phyloP scores from a whole-genome alignment of 1,284 basidiomycete species.

The Vanrija pseudolonga region DNA sequence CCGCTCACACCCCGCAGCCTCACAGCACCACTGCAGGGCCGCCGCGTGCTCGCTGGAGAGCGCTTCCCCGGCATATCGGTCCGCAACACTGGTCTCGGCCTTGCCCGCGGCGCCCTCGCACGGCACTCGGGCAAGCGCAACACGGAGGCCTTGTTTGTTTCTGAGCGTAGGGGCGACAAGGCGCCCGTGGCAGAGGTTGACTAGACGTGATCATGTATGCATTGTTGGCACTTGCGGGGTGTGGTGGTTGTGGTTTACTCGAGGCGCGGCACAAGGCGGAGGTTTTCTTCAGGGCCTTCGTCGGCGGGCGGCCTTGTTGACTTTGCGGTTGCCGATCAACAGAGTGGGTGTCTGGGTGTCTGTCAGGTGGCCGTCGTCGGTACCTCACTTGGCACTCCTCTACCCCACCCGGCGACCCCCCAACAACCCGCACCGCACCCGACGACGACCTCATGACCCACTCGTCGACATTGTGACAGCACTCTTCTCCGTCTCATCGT shows the following conservation, averaged over 20 bases:
- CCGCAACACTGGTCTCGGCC: conserved; percentile 37
- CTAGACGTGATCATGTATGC: neutral
- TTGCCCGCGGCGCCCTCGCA: conserved; percentile 42
- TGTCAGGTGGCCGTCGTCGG: no score
- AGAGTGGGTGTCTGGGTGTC: no score
- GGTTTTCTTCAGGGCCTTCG: neutral
- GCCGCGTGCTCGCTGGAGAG: conserved; percentile 40
- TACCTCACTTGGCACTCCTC: no score
- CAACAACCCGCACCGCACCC: neutral
- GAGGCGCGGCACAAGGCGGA: neutral
- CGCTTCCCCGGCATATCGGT: conserved; percentile 40
- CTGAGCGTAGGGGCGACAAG: no score
- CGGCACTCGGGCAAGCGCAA: conserved; percentile 10
- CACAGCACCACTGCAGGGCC: conserved; percentile 23
- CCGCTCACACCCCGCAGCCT: conserved; percentile 3
- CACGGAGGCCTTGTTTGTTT: conserved; percentile 13
- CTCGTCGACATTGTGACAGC: neutral
- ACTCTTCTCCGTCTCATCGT: neutral
- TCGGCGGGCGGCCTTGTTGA: neutral
- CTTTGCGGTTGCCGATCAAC: neutral
- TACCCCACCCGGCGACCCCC: neutral
- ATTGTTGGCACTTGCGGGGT: neutral
- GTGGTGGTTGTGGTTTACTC: no score
- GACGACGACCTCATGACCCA: neutral
- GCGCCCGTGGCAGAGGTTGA: neutral